These are phyloP conservation scores for Trichophyton simii DNA, from an alignment of 2,329 filamentous ascomycete species.

Conservation along the genomic window DNA sequence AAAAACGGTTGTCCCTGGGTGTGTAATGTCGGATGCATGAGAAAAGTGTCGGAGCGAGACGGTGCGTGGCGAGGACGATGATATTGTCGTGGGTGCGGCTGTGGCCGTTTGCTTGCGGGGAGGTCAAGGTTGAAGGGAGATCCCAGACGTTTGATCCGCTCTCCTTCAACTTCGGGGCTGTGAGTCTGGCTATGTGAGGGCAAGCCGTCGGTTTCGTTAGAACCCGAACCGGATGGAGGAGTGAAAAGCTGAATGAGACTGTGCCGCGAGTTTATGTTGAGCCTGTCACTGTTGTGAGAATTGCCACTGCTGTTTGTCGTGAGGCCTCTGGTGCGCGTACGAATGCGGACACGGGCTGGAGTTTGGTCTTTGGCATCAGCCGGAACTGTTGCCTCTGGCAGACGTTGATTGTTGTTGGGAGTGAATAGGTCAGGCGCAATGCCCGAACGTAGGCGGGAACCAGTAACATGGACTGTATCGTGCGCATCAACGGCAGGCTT, in stretches of 20 bases:
- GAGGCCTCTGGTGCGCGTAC: constrained; percentile 50
- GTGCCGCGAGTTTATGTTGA: constrained; percentile 28
- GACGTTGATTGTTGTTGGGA: constrained; percentile 45
- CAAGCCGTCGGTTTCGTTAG: constrained; percentile 9
- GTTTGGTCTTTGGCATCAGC: neutral
- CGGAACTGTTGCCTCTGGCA: neutral
- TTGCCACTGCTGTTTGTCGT: constrained; percentile 43
- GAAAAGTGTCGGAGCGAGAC: constrained; percentile 35
- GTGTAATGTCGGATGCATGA: constrained; percentile 7
- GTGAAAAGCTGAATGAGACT: constrained; percentile 44
- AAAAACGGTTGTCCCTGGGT: neutral
- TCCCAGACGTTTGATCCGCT: constrained; percentile 35
- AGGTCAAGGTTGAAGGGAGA: constrained; percentile 36
- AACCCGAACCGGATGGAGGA: constrained; percentile 30
- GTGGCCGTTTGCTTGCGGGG: constrained; percentile 19
- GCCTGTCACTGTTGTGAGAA: constrained; percentile 13
- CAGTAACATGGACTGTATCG: constrained; percentile 35
- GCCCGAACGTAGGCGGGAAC: constrained; percentile 38
- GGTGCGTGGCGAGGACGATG: constrained; percentile 27
- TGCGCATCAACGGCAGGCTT: constrained; percentile 24
- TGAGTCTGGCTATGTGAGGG: constrained; percentile 15
- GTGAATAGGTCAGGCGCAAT: constrained; percentile 44
- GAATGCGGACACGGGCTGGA: constrained; percentile 36
- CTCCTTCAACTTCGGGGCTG: constrained; percentile 12
- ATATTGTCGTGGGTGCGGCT: constrained; percentile 16